phyloP scores from a whole-genome alignment of 2,329 filamentous ascomycete genomes.

The Neoascochyta sp. region DNA sequence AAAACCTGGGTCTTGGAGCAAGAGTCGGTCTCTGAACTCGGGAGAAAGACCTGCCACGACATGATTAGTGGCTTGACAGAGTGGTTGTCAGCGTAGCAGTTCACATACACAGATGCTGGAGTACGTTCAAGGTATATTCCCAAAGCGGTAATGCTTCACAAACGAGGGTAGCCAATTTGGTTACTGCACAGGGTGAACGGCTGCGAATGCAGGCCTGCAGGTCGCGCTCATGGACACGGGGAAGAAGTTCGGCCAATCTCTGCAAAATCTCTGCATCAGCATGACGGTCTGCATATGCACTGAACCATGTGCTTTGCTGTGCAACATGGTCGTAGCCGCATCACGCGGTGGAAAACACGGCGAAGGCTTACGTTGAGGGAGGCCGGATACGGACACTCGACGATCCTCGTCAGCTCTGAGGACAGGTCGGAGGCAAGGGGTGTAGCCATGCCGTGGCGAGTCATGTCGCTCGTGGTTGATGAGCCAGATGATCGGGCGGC shows the following conservation, averaged over 20 bases:
- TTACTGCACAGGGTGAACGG: constrained; percentile 49
- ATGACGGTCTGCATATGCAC: constrained; percentile 12
- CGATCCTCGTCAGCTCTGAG: constrained; percentile 46
- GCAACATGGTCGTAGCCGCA: constrained; percentile 7
- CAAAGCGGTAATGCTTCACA: constrained; percentile 51
- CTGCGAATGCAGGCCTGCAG: constrained; percentile 46
- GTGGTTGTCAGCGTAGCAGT: constrained; percentile 1
- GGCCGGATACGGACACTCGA: constrained; percentile 50
- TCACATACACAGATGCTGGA: constrained; percentile 48
- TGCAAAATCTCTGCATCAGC: constrained; percentile 27
- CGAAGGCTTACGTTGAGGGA: constrained; percentile 46
- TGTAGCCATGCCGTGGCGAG: constrained; percentile 14
- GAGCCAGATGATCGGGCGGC: constrained; percentile 8
- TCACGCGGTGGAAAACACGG: constrained; percentile 6
- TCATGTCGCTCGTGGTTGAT: constrained; percentile 4
- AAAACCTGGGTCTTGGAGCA: constrained; percentile 29
- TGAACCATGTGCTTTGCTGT: constrained; percentile 21
- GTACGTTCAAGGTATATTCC: constrained; percentile 49
- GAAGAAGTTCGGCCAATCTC: constrained; percentile 38
- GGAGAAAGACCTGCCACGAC: constrained; percentile 24
- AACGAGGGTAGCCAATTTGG: constrained; percentile 41
- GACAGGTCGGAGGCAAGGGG: constrained; percentile 25
- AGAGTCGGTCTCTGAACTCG: constrained; percentile 30
- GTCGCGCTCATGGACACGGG: constrained; percentile 27
- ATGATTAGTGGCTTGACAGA: constrained; percentile 16